Evolutionary conservation across 2,329 filamentous ascomycete genomes (phyloP).

Genomic region (Trichophyton verrucosum): DNA sequence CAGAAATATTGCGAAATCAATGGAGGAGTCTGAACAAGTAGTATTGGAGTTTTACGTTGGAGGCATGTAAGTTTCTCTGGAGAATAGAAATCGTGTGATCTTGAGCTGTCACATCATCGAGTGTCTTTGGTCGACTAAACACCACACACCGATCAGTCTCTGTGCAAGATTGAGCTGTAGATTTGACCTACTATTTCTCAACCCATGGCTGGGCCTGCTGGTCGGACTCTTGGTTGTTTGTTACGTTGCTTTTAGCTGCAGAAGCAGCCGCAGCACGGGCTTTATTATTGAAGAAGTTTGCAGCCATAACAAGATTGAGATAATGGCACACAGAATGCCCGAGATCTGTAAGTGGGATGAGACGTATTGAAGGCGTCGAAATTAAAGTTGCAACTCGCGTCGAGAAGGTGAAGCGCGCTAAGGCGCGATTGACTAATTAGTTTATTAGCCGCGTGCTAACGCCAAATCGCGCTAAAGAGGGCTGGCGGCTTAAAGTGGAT

Average conservation of each 20-base stretch:
- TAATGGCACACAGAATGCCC: neutral
- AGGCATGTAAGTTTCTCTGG: conserved; percentile 82
- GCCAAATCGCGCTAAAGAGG: neutral
- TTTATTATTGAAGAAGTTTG: conserved; percentile 91
- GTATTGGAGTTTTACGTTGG: conserved; percentile 50
- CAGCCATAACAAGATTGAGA: conserved; percentile 39
- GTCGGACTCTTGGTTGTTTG: conserved; percentile 43
- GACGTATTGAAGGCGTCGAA: neutral
- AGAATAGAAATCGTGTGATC: conserved; percentile 93
- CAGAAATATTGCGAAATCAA: neutral
- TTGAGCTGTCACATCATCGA: conserved; percentile 91
- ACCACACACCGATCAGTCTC: neutral
- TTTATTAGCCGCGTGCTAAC: neutral
- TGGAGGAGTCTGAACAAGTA: neutral
- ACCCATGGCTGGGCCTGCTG: conserved; percentile 82
- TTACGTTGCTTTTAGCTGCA: conserved; percentile 50
- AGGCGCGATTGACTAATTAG: neutral
- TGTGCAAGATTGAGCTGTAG: neutral
- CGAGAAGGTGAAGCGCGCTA: neutral
- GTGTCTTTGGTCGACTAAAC: conserved; percentile 73
- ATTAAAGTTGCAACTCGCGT: neutral
- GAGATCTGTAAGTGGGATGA: neutral
- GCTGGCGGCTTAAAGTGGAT: neutral
- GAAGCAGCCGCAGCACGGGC: conserved; percentile 65
- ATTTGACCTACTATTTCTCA: conserved; percentile 72